phyloP scores from a whole-genome alignment of 2,329 filamentous ascomycete species.

The Aspergillus unguis region DNA sequence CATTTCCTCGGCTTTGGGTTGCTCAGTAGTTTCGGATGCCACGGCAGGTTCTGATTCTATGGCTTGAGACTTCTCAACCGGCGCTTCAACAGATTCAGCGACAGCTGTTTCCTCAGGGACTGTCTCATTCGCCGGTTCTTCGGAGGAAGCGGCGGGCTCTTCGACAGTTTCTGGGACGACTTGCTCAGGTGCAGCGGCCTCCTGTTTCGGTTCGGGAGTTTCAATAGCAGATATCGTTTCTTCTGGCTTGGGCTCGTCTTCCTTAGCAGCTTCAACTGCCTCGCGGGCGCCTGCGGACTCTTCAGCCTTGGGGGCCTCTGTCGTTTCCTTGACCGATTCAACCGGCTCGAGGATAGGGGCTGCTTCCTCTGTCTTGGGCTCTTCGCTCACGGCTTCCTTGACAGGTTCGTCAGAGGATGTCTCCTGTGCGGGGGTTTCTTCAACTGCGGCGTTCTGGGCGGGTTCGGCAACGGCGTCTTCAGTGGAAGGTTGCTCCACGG shows the following conservation, averaged over 20 bases:
- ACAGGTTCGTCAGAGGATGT: not conserved
- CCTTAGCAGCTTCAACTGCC: not conserved
- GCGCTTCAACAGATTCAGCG: not conserved
- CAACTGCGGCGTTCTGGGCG: not conserved
- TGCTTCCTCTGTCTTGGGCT: not conserved
- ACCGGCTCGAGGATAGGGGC: too few relatives aligned
- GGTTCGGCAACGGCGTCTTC: not conserved
- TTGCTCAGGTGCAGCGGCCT: not conserved
- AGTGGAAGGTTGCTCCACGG: not conserved
- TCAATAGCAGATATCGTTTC: too few relatives aligned
- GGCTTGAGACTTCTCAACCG: not conserved
- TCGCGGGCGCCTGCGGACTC: too few relatives aligned
- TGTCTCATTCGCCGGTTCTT: not conserved
- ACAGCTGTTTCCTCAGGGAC: not conserved
- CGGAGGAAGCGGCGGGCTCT: not conserved
- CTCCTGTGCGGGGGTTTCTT: not conserved
- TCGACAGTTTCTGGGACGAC: not conserved
- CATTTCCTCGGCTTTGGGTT: not conserved
- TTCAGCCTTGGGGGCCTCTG: not conserved
- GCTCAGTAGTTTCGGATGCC: not conserved
- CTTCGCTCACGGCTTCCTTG: conserved; percentile 1
- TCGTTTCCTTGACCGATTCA: not conserved
- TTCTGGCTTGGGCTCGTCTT: not conserved
- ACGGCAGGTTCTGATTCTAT: not conserved
- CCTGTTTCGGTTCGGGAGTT: not conserved